A percentile compares a stretch with the other conserved stretches of the same genome.
Evolutionary conservation across 192 early-diverging fungal genomes (phyloP).

Genomic region (Ambispora gerdemannii): DNA sequence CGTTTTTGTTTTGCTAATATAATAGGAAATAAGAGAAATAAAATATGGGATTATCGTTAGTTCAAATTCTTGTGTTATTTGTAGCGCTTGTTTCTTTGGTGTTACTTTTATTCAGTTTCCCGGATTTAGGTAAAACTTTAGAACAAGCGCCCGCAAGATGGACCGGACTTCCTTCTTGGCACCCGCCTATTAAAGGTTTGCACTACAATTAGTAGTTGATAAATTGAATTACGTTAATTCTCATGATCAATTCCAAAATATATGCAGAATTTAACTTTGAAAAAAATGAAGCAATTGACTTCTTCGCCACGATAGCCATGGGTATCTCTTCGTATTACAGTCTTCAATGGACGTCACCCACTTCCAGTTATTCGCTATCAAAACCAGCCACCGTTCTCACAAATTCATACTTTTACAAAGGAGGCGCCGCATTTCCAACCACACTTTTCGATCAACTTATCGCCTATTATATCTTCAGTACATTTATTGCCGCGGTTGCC

Average conservation of each 20-base stretch:
- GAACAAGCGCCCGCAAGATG: not conserved
- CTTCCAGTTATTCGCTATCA: not conserved
- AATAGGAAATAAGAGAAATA: no score
- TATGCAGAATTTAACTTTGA: not conserved
- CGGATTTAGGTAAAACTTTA: not conserved
- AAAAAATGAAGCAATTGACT: not conserved
- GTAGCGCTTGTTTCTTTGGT: constrained; percentile 1
- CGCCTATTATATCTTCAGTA: constrained; percentile 34
- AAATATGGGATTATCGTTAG: no score
- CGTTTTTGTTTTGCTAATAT: no score
- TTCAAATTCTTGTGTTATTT: no score
- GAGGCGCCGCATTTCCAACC: constrained; percentile 7
- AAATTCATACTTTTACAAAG: constrained; percentile 10
- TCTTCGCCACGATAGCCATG: not conserved
- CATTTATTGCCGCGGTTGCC: constrained; percentile 30
- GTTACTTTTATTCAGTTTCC: constrained; percentile 16
- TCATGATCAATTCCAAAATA: not conserved
- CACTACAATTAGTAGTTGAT: not conserved
- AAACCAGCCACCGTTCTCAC: not conserved
- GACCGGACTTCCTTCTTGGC: constrained; percentile 10
- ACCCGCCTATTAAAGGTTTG: constrained; percentile 22
- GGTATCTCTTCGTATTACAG: not conserved
- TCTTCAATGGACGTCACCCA: not conserved
- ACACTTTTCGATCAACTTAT: constrained; percentile 37
- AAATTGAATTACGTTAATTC: not conserved